Evolutionary conservation across 495 filamentous ascomycete species (phyloP).

Genomic region (Ascobolus immersus): DNA sequence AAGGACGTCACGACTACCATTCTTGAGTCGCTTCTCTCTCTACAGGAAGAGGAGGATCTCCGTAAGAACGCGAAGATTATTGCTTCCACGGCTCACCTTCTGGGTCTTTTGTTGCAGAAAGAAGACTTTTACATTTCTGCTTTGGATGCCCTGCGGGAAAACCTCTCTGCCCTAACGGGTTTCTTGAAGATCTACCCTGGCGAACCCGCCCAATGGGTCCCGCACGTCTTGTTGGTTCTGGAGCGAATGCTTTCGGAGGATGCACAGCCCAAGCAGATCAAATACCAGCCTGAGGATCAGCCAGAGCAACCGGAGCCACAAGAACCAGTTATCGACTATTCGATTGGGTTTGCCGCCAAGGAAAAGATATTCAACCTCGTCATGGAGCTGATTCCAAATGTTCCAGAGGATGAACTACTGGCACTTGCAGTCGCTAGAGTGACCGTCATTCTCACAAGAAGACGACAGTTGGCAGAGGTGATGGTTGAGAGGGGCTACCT

Average conservation of each 20-base stretch:
- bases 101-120: conserved; percentile 68
- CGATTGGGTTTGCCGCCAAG: conserved; percentile 34
- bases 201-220: conserved; percentile 70
- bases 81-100: conserved; percentile 74
- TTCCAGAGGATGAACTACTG: conserved; percentile 65
- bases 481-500: conserved; percentile 74
- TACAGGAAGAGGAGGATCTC: conserved; percentile 48
- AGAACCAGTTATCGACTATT: conserved; percentile 22
- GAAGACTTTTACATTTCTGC: conserved; percentile 55
- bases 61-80: conserved; percentile 52
- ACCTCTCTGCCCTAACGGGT: conserved; percentile 42
- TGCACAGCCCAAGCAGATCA: conserved; percentile 46
- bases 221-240: conserved; percentile 65
- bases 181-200: conserved; percentile 63
- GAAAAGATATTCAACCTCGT: conserved; percentile 44
- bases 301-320: conserved; percentile 29
- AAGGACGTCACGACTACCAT: conserved; percentile 60
- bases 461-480: conserved; percentile 41
- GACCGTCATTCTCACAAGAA: conserved; percentile 71
- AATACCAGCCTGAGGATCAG: conserved; percentile 28
- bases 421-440: conserved; percentile 63
- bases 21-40: conserved; percentile 64
- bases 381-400: conserved; percentile 53
- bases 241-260: conserved; percentile 78
- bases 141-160: conserved; percentile 49